Conservation (phyloP, 352 stramenopile species). For the Phytophthora parvispora region DNA sequence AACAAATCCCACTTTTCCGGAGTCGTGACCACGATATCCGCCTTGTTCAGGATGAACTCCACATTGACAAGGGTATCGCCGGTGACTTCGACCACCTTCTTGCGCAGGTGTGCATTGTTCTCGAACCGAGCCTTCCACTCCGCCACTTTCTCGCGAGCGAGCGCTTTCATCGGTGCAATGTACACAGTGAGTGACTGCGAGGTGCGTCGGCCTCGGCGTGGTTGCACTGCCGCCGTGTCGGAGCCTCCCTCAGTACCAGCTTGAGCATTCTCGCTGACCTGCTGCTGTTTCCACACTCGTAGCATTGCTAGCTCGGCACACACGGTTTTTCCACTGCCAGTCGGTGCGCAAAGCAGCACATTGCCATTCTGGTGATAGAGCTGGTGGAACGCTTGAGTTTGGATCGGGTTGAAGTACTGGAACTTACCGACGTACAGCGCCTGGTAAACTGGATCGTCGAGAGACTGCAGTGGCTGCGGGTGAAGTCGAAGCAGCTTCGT, state of each 20-base stretch:
- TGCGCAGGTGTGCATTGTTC: conserved; percentile 74
- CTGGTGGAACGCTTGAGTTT: conserved; percentile 99
- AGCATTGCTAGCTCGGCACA: conserved; percentile 98
- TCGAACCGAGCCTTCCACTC: conserved; percentile 98
- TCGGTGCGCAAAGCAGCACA: conserved; percentile 97
- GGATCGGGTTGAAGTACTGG: conserved; percentile 94
- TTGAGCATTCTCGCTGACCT: conserved; percentile 1
- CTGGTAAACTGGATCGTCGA: conserved; percentile 95
- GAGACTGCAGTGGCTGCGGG: conserved; percentile 94
- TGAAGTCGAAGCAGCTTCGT: conserved; percentile 95
- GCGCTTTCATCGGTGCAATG: conserved; percentile 98
- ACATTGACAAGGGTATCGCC: conserved; percentile 97
- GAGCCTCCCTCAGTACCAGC: neutral
- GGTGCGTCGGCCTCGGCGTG: conserved; percentile 5
- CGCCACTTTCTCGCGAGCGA: conserved; percentile 96
- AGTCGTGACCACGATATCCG: conserved; percentile 98
- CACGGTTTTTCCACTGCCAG: conserved; percentile 97
- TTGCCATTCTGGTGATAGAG: conserved; percentile 98
- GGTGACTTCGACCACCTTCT: conserved; percentile 97
- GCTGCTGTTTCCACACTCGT: conserved; percentile 89
- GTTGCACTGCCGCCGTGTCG: neutral
- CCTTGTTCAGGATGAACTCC: conserved; percentile 89
- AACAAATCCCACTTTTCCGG: conserved; percentile 99
- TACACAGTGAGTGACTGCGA: conserved; percentile 93
- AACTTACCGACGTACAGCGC: conserved; percentile 93